Base-by-base conservation (phyloP, 2,329 filamentous ascomycete species). In the Curvularia eragrostidis region DNA sequence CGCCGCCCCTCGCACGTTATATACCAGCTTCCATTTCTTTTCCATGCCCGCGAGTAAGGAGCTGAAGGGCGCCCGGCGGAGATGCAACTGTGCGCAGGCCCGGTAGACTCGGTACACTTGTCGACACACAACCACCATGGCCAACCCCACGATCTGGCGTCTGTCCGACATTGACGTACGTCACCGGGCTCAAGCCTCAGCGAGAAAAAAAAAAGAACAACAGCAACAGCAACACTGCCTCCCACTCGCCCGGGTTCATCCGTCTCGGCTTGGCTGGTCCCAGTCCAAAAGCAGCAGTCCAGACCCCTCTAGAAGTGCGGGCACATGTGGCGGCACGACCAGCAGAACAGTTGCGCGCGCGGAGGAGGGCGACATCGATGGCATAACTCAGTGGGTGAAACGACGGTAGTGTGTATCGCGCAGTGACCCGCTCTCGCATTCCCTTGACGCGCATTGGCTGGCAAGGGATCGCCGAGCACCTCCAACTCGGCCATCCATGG, bases 111-210 rank as follows among this genome's bases (percentile, higher is more conserved):
- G 48, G 48, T 51, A 51, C 48, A 43, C 48, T 43, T 51, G 38
- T 43, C 48, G 26, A 51, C 32, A 39, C 36, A 26, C 26, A n/a
- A 30, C 48, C 48, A 28, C 34, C 19, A 12, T 36, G 21, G 23
- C 48, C 34, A 28, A 28, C 3, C n/a, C n/a, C 10, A 39, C 34
- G n/a, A n/a, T 28, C 34, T 49, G 13, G n/a, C 34, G 34, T 28
- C 8, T 21, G 18, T 32, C 34, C 48, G 21, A 50, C 48, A 39
- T 15, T 50, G 48, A 50, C 48, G 39, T 23, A 50, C 18, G 18
- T 24, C 12, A 19, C 30, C 28, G n/a, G n/a, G n/a, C n/a, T n/a
- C n/a, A n/a, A n/a, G n/a, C n/a, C n/a, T n/a, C n/a, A n/a, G n/a
- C n/a, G n/a, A n/a, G n/a, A n/a, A n/a, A n/a, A n/a, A n/a, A n/a